Percentiles rank a stretch among this genome's conserved stretches.
phyloP scores from a whole-genome alignment of 371 early-diverging fungal genomes.

The Nematocida parisii region DNA sequence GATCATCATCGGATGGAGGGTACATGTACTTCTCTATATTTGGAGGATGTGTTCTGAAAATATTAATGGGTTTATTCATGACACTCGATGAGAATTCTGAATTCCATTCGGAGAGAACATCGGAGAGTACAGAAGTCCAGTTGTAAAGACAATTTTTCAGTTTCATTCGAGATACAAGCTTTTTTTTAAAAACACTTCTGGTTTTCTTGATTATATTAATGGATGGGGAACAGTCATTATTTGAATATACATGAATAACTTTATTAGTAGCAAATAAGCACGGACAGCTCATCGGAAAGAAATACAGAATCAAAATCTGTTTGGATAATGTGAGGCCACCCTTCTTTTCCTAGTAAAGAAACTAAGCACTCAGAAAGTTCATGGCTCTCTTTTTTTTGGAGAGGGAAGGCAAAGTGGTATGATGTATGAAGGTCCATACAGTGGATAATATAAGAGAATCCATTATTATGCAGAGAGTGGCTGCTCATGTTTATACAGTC shows the following conservation, averaged over 20 bases:
- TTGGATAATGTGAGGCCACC: slow-evolving; percentile 21
- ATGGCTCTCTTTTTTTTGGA: background rate
- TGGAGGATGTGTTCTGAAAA: background rate
- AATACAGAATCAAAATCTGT: background rate
- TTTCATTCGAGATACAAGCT: slow-evolving; percentile 1
- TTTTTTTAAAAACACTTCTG: slow-evolving; percentile 1
- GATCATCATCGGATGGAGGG: background rate
- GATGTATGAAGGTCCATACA: background rate
- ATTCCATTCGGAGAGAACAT: background rate
- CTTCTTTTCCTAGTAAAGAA: slow-evolving; percentile 1
- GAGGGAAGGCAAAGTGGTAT: slow-evolving; percentile 22
- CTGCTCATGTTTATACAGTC: slow-evolving; percentile 12
- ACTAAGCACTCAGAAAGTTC: background rate
- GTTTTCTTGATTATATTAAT: slow-evolving; percentile 1
- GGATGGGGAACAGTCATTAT: background rate
- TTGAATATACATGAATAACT: slow-evolving; percentile 13
- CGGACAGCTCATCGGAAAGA: slow-evolving; percentile 4
- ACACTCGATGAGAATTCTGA: background rate
- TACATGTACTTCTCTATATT: slow-evolving; percentile 14
- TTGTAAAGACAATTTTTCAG: background rate
- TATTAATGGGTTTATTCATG: background rate
- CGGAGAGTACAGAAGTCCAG: background rate
- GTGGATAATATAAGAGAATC: slow-evolving; percentile 6
- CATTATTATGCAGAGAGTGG: slow-evolving; percentile 7
- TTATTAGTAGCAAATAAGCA: background rate